Evolutionary conservation across 2,329 filamentous ascomycete genomes (phyloP).

Genomic region (Trichoderma hamatum): DNA sequence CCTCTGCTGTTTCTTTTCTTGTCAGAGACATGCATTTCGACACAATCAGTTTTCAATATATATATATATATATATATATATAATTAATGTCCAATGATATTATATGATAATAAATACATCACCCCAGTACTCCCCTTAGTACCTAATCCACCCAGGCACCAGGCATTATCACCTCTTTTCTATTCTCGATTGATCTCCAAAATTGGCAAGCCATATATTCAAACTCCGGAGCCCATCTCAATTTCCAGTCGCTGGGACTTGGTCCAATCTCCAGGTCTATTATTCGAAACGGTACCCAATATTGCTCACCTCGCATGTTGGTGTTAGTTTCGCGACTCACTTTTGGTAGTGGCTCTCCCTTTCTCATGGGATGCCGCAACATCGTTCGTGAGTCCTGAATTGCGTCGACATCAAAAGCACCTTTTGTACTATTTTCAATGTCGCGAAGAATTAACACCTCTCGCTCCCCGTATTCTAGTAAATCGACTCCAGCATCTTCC

Average conservation of each 20-base stretch:
- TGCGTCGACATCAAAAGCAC: constrained; percentile 31
- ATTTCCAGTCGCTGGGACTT: constrained; percentile 28
- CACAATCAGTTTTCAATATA: too few relatives aligned
- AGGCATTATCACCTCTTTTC: constrained; percentile 30
- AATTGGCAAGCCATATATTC: constrained; percentile 36
- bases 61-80: too few relatives aligned
- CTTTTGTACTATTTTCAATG: background rate
- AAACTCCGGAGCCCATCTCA: constrained; percentile 35
- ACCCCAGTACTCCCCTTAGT: background rate
- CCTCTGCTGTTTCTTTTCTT: too few relatives aligned
- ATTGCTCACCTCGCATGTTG: background rate
- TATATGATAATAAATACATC: background rate
- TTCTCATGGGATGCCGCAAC: constrained; percentile 23
- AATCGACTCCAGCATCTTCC: constrained; percentile 29
- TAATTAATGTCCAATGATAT: background rate
- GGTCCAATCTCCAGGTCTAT: constrained; percentile 30
- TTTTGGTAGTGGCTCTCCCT: background rate
- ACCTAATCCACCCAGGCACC: constrained; percentile 36
- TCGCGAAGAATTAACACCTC: constrained; percentile 22
- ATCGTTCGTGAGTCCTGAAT: constrained; percentile 24
- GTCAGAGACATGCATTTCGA: too few relatives aligned
- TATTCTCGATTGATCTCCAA: constrained; percentile 32
- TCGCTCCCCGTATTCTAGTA: constrained; percentile 32
- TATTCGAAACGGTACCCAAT: constrained; percentile 35
- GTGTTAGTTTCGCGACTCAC: background rate